Percentiles rank a stretch among this genome's conserved stretches.
Evolutionary conservation across 73 alveolate genomes (phyloP).

Genomic region (Tetrahymena malaccensis): DNA sequence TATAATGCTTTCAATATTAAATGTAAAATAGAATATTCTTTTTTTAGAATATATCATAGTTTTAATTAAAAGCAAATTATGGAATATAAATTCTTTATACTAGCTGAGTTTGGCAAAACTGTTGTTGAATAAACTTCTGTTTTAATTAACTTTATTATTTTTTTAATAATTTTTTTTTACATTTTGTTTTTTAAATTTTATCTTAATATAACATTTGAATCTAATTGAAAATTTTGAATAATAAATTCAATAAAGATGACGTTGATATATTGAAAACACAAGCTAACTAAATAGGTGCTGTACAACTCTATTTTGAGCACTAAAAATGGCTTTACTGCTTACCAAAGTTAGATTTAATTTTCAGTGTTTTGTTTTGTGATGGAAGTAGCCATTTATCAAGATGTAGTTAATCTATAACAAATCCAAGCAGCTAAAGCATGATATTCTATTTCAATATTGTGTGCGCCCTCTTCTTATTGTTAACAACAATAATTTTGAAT

Average conservation of each 20-base stretch:
- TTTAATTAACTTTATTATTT: too few species aligned
- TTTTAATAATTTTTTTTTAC: background rate
- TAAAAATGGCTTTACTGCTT: background rate
- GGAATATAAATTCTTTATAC: background rate
- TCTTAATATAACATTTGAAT: background rate
- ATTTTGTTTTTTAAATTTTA: background rate
- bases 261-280: background rate
- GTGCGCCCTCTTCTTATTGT: background rate
- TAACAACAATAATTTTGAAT: background rate
- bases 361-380: background rate
- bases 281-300: background rate
- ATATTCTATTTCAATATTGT: background rate
- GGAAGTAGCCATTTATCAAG: background rate
- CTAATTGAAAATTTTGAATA: background rate
- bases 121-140: background rate
- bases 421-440: background rate
- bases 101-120: background rate
- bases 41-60: too few species aligned
- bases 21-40: background rate
- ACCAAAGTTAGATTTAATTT: background rate
- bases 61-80: background rate
- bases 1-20: too few species aligned
- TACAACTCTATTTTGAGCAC: background rate
- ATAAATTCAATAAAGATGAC: background rate
- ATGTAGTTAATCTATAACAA: background rate